phyloP scores from a whole-genome alignment of 768 basidiomycete species.

The Cystofilobasidium macerans region DNA sequence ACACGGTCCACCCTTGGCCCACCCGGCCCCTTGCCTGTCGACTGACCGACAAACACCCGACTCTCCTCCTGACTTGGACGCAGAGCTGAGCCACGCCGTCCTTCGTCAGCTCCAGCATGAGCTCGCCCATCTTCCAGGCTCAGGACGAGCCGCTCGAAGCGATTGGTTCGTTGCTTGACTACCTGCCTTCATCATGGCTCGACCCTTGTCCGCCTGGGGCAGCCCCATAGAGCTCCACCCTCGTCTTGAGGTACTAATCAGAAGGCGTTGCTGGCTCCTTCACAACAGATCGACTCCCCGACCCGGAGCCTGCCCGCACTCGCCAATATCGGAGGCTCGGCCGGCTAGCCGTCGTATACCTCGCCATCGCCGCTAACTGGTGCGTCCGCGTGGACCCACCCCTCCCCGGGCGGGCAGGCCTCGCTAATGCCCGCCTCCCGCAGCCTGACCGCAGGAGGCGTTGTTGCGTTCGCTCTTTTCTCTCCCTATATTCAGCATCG shows the following conservation, averaged over 20 bases:
- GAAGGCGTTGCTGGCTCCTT: too few species aligned
- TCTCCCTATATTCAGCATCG: constrained; percentile 16
- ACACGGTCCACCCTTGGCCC: too few species aligned
- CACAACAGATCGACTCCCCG: constrained; percentile 16
- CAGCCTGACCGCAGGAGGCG: constrained; percentile 21
- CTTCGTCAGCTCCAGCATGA: too few species aligned
- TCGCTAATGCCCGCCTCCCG: not conserved
- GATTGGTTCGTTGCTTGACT: constrained; percentile 10
- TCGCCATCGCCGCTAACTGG: constrained; percentile 12
- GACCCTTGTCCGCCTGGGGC: not conserved
- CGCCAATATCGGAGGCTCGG: constrained; percentile 8
- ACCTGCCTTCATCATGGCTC: not conserved
- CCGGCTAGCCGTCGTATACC: constrained; percentile 4
- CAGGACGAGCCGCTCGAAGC: not conserved
- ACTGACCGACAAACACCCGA: too few species aligned
- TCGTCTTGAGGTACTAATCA: not conserved
- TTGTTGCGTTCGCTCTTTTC: constrained; percentile 12
- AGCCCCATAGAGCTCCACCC: not conserved
- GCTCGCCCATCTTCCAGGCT: not conserved
- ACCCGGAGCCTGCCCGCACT: constrained; percentile 16
- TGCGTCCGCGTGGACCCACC: not conserved
- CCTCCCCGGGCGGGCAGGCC: not conserved
- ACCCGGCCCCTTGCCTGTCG: too few species aligned
- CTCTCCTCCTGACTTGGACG: too few species aligned
- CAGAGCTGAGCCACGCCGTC: too few species aligned